A percentile compares a stretch with the other conserved stretches of the same genome.
Conservation (phyloP, 2,329 filamentous ascomycete genomes). For the Penicillium nordicum region DNA sequence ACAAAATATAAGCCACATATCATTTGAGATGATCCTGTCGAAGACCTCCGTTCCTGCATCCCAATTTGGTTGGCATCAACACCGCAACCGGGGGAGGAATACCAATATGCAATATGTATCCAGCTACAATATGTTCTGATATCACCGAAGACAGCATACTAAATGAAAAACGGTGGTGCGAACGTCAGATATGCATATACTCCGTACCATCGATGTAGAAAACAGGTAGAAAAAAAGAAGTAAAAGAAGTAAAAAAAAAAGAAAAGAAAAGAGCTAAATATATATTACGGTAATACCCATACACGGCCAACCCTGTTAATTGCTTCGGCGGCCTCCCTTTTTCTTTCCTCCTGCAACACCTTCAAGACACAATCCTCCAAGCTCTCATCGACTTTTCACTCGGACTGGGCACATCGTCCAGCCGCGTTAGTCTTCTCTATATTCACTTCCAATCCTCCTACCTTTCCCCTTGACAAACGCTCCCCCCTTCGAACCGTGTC, state of each 20-base stretch:
- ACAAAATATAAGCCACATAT: neutral
- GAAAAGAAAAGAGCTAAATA: neutral
- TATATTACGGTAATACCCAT: slow-evolving; percentile 12
- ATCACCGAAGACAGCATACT: neutral
- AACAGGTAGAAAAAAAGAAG: neutral
- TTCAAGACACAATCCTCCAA: slow-evolving; percentile 8
- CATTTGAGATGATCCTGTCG: neutral
- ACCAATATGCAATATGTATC: neutral
- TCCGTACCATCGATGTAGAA: neutral
- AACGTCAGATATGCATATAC: neutral
- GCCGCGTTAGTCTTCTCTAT: slow-evolving; percentile 21
- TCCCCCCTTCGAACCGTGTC: slow-evolving; percentile 25
- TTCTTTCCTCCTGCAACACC: slow-evolving; percentile 14
- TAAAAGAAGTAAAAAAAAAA: neutral
- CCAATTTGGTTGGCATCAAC: neutral
- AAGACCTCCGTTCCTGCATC: neutral
- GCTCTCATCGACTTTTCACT: slow-evolving; percentile 14
- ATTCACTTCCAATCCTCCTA: neutral
- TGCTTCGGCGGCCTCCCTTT: slow-evolving; percentile 14
- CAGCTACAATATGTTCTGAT: neutral
- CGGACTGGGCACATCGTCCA: slow-evolving; percentile 25
- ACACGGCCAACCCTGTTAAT: slow-evolving; percentile 8
- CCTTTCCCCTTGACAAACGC: slow-evolving; percentile 2
- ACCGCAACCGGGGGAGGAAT: neutral
- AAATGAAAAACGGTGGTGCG: neutral